These are phyloP conservation scores for Sextonia rubra DNA, from an alignment of 164 flowering plant species.

Conservation along the genomic window DNA sequence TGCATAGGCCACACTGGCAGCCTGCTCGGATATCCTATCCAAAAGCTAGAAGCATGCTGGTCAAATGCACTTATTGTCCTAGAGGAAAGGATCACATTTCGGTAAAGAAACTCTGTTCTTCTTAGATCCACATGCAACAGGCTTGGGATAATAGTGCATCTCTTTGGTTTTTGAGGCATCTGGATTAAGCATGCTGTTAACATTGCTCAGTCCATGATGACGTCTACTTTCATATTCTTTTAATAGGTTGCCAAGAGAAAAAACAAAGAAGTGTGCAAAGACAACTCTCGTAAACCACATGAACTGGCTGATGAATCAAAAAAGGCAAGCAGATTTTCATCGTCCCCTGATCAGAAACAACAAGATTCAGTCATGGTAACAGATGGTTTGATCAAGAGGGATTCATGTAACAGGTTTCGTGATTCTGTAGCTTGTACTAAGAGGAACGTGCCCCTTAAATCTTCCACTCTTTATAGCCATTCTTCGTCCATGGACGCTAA, in stretches of 20 bases:
- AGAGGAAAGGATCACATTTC: slow-evolving; percentile 59
- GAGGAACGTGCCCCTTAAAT: slow-evolving; percentile 30
- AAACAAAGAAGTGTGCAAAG: slow-evolving; percentile 46
- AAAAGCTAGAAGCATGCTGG: slow-evolving; percentile 50
- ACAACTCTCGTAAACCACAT: slow-evolving; percentile 34
- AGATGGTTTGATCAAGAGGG: slow-evolving; percentile 38
- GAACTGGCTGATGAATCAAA: slow-evolving; percentile 51
- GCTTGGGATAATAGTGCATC: too few relatives aligned
- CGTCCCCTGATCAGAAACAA: slow-evolving; percentile 45
- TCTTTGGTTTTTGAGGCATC: background rate
- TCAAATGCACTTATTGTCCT: slow-evolving; percentile 57
- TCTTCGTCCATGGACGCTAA: slow-evolving; percentile 52
- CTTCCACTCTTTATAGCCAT: slow-evolving; percentile 28
- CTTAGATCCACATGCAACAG: too few relatives aligned
- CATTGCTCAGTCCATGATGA: background rate
- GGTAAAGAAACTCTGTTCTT: slow-evolving; percentile 34
- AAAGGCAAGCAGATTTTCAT: slow-evolving; percentile 34
- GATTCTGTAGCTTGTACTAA: slow-evolving; percentile 25
- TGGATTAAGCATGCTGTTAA: background rate
- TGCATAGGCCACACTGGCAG: slow-evolving; percentile 75
- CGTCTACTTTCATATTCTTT: slow-evolving; percentile 3
- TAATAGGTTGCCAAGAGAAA: slow-evolving; percentile 67
- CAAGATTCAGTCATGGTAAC: slow-evolving; percentile 28
- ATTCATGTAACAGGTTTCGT: slow-evolving; percentile 34
- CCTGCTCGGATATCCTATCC: slow-evolving; percentile 63